phyloP scores from a whole-genome alignment of 768 basidiomycete genomes.

The Hypholoma sublateritium region DNA sequence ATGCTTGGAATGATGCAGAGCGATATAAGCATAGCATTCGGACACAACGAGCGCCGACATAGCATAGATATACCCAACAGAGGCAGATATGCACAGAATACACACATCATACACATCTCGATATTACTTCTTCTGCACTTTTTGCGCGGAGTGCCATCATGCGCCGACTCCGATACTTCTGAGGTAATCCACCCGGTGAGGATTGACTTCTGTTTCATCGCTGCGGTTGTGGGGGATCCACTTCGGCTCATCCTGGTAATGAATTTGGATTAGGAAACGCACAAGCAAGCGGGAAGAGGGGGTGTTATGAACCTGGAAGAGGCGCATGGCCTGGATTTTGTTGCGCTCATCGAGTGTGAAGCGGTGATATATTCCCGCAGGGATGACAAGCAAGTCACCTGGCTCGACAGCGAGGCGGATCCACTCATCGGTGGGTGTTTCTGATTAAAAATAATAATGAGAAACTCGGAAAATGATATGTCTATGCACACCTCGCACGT shows the following conservation, averaged over 20 bases:
- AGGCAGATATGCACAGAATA: not conserved
- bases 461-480: not conserved
- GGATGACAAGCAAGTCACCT: slow-evolving; percentile 85
- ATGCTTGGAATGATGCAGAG: not conserved
- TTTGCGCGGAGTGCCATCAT: slow-evolving; percentile 11
- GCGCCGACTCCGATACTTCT: slow-evolving; percentile 44
- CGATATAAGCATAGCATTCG: not conserved
- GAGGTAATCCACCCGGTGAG: slow-evolving; percentile 62
- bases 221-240: slow-evolving; percentile 80
- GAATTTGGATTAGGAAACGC: not conserved
- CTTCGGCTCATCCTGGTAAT: slow-evolving; percentile 74
- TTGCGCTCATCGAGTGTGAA: slow-evolving; percentile 85
- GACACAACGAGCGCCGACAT: not conserved
- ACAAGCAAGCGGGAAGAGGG: not conserved
- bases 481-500: slow-evolving; percentile 68
- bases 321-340: slow-evolving; percentile 71
- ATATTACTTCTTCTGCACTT: not conserved
- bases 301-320: slow-evolving; percentile 74
- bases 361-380: slow-evolving; percentile 91
- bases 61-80: not conserved
- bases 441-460: slow-evolving; percentile 31
- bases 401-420: slow-evolving; percentile 73
- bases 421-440: slow-evolving; percentile 71
- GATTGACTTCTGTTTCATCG: slow-evolving; percentile 60
- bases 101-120: not conserved